A percentile compares a stretch with the other conserved stretches of the same genome.
These are phyloP conservation scores for Metschnikowia rubicola DNA, from an alignment of 805 yeast genomes.

Conservation along the genomic window DNA sequence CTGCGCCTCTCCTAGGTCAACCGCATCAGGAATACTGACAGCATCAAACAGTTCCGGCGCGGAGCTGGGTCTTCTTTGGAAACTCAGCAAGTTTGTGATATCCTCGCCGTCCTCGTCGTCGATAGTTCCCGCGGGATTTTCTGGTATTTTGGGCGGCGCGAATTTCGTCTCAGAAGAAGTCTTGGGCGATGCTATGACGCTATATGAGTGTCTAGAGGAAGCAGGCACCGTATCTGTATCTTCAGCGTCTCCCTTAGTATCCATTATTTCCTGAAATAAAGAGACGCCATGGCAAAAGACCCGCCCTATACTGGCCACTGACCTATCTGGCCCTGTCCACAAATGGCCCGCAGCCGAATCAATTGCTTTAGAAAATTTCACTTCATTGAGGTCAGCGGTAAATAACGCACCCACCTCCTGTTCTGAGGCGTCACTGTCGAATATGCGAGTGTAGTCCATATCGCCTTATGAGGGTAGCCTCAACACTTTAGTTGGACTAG, in stretches of 20 bases:
- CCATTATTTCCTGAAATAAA: neutral
- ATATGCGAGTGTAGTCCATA: conserved; percentile 6
- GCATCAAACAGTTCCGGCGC: neutral
- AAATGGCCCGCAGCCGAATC: neutral
- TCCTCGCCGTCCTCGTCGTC: conserved; percentile 15
- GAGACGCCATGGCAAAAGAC: conserved; percentile 2
- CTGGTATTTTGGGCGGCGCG: neutral
- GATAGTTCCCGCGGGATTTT: neutral
- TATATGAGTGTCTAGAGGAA: neutral
- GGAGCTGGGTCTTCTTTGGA: neutral
- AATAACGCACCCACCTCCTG: conserved; percentile 1
- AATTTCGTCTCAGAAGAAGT: neutral
- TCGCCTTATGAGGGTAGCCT: neutral
- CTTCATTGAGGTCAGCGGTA: neutral
- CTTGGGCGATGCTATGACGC: neutral
- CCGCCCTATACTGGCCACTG: neutral
- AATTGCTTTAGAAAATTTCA: conserved; percentile 1
- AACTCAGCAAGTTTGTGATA: conserved; percentile 5
- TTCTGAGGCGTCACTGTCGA: conserved; percentile 1
- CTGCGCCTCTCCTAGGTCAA: neutral
- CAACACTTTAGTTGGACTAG: too few relatives aligned
- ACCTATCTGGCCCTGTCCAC: conserved; percentile 4
- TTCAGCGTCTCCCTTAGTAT: neutral
- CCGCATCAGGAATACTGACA: neutral
- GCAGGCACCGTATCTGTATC: too few relatives aligned